Base-by-base conservation (phyloP, 306 rosid genomes). In the Cucurbita maxima region DNA sequence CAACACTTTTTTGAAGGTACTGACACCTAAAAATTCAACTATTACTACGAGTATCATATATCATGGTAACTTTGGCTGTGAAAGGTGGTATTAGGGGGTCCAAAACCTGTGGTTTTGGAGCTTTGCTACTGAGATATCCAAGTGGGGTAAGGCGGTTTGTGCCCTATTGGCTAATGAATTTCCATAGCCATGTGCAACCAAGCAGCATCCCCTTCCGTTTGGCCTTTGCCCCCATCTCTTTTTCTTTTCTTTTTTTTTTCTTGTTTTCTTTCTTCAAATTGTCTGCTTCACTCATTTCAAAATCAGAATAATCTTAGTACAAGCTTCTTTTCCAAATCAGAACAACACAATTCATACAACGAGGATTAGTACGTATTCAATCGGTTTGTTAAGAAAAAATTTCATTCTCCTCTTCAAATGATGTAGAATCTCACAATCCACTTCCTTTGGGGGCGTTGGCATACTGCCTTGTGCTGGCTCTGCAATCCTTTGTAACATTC, bases 91-190 rank as follows among this genome's bases (percentile, higher is more conserved):
- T 76, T 11, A 5, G 20, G 38, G 43, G 77, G 71, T 20, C 15
- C 82, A 84, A 79, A 82, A 16, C 89, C 92, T 78, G 96, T 88
- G 94, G 96, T 77, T 78, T 86, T 77, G 90, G 82, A 58, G 85
- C 73, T 83, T 76, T 80, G 78, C 4, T 14, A 22, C 70, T 7
- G 64, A 82, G 78, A 48, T 16, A 82, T 86, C 84, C 37, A 76
- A 66, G 85, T 83, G 93, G 95, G 82, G 45, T 56, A 81, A 60
- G 16, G 82, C 11, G 76, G 86, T 82, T 83, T 86, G 61, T 63
- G 13, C 18, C 36, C 67, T 38, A 20, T 40, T 54, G 75, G 76
- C 75, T 78, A 74, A 56, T 76, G 47, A 75, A 76, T 75, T 59
- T 82, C 83, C 81, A 78, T 52, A 45, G 61, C 81, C 90, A 82